A percentile compares a stretch with the other conserved stretches of the same genome.
These are phyloP conservation scores for Immersiella caudata DNA, from an alignment of 495 filamentous ascomycete species.

Conservation along the genomic window DNA sequence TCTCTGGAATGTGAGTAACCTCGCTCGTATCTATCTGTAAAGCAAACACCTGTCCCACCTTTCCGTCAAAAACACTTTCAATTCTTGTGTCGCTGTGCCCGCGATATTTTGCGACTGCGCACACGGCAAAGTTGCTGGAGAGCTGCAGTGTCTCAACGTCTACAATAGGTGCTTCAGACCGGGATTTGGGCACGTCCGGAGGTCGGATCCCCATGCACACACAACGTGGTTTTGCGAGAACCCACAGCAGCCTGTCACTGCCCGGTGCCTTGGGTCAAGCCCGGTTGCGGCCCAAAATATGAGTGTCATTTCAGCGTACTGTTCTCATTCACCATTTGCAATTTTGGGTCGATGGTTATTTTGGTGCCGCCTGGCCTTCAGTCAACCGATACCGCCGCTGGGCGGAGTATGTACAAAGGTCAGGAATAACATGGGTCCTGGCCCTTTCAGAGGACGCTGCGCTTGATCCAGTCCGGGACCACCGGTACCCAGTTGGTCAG, in stretches of 20 bases:
- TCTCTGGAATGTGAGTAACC: constrained; percentile 75
- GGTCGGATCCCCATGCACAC: neutral
- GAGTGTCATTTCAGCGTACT: neutral
- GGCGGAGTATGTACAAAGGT: neutral
- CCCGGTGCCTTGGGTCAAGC: neutral
- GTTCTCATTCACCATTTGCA: neutral
- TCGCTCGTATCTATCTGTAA: constrained; percentile 15
- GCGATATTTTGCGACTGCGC: neutral
- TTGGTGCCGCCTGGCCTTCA: neutral
- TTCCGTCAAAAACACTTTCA: neutral
- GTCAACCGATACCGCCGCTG: neutral
- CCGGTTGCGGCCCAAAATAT: neutral
- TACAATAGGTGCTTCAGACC: neutral
- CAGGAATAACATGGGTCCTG: neutral
- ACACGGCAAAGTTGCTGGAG: constrained; percentile 9
- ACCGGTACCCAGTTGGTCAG: neutral
- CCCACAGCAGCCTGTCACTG: neutral
- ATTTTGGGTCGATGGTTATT: neutral
- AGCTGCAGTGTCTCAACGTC: neutral
- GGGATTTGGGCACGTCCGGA: neutral
- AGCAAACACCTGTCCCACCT: constrained; percentile 13
- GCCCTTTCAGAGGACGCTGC: neutral
- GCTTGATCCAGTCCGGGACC: neutral
- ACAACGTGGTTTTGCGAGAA: neutral
- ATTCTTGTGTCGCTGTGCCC: neutral